phyloP scores from a whole-genome alignment of 2,329 filamentous ascomycete genomes.

The Stenocarpella maydis region DNA sequence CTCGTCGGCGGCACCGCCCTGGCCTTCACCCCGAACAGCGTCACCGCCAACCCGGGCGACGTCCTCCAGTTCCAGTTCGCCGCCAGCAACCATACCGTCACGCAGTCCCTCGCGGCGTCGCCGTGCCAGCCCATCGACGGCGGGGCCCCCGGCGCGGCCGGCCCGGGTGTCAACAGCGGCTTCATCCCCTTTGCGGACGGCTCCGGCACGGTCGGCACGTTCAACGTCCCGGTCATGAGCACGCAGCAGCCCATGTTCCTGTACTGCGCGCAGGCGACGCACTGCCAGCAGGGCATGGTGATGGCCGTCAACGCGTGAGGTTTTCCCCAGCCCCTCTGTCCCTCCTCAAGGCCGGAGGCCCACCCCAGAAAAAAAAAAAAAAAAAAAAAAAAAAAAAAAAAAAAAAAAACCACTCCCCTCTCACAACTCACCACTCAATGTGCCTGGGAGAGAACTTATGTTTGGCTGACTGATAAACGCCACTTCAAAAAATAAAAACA shows the following conservation, averaged over 20 bases:
- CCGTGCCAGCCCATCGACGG: conserved; percentile 50
- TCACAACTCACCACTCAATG: too few relatives aligned
- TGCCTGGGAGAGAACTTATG: too few relatives aligned
- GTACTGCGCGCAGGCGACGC: conserved; percentile 58
- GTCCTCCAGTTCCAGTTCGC: conserved; percentile 41
- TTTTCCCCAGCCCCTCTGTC: neutral
- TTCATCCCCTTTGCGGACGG: conserved; percentile 47
- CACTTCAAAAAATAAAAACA: neutral
- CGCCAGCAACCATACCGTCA: conserved; percentile 44
- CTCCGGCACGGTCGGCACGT: conserved; percentile 51
- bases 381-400: too few relatives aligned
- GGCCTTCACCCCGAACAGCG: conserved; percentile 37
- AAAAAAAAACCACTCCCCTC: too few relatives aligned
- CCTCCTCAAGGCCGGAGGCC: too few relatives aligned
- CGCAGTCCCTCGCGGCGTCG: conserved; percentile 46
- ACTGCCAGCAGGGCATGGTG: conserved; percentile 60
- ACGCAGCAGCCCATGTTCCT: conserved; percentile 56
- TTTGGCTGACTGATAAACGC: neutral
- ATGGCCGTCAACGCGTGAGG: conserved; percentile 54
- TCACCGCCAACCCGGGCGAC: conserved; percentile 37
- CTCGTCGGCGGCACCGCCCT: conserved; percentile 37
- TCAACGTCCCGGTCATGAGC: conserved; percentile 55
- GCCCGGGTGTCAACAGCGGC: conserved; percentile 49
- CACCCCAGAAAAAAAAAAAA: too few relatives aligned
- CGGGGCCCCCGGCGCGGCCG: conserved; percentile 39